These are phyloP conservation scores for Pontederia paniculata DNA, from an alignment of 176 grass and related monocot genomes.

Conservation along the genomic window DNA sequence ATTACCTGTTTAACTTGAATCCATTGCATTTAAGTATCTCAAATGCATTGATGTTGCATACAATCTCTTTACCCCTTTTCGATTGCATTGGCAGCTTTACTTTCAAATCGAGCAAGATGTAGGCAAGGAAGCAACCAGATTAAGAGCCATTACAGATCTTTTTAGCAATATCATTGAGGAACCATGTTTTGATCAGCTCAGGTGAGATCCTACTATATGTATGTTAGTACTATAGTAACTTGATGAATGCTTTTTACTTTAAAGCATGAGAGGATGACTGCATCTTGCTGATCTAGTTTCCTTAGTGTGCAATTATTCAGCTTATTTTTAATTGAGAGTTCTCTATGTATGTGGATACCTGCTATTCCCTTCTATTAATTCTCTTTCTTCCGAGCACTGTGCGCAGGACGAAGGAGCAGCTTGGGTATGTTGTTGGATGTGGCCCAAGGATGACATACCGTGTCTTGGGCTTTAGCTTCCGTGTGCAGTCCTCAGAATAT, in stretches of 20 bases:
- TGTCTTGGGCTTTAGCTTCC: constrained; percentile 62
- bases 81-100: constrained; percentile 52
- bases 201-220: constrained; percentile 25
- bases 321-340: no score
- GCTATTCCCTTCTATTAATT: no score
- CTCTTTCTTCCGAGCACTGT: not conserved
- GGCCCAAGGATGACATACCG: constrained; percentile 73
- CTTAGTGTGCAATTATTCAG: no score
- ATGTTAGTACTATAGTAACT: not conserved
- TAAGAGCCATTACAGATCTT: constrained; percentile 90
- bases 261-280: no score
- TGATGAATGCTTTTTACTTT: no score
- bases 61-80: constrained; percentile 5
- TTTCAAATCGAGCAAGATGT: constrained; percentile 74
- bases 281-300: no score
- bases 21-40: no score
- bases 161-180: constrained; percentile 80
- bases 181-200: constrained; percentile 83
- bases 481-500: constrained; percentile 77
- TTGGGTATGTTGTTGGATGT: constrained; percentile 76
- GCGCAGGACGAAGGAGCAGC: constrained; percentile 93
- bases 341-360: no score
- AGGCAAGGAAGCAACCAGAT: constrained; percentile 54
- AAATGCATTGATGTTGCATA: no score
- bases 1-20: no score